Base-by-base conservation (phyloP, 2,329 filamentous ascomycete genomes). In the Pyrenophora graminea region DNA sequence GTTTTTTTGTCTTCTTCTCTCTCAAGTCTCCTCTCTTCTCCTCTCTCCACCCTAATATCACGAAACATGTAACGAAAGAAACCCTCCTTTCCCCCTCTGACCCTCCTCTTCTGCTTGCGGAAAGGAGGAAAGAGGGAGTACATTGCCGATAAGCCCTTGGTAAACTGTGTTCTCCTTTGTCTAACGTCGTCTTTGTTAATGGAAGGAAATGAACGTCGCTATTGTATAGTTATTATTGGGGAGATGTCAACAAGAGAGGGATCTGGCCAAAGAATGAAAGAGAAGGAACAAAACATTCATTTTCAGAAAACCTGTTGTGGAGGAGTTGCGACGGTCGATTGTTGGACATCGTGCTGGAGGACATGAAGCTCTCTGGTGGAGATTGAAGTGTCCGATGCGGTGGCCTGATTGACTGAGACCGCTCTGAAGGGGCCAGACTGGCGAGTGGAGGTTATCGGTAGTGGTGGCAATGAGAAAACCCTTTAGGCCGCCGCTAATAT, bases 151-250 rank as follows among this genome's bases (percentile, higher is more conserved):
- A 30, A 12, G 25, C 25, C 23, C 10, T 30, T 30, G 27, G 27
- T 30, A 69, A 67, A 66, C 66, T 64, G 64, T 42, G 64, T 69
- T 70, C 27, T 70, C 66, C 52, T 69, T 66, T 69, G 65, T 67
- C 63, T 32, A 48, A 32, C 40, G 58, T 51, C 19, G 61, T 53
- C 23, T 40, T 54, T 61, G 53, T 59, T 54, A 30, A 30, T 13
- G 27, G 27, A 30, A 13, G 46, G 38, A 44, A 19, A 39, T 46
- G 41, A 51, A 45, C 39, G 46, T 45, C n/a, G 25, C 13, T 40
- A 10, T 31, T 41, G 8, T 32, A n/a, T 15, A 6, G 33, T 32
- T 7, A 12, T 37, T 39, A 33, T 32, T 45, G 43, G 33, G 31
- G 27, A 32, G 3, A 21, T 21, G 19, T 21, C 5, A 39, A 3